Percentiles rank a stretch among this genome's conserved stretches.
These are phyloP conservation scores for Cerrena zonata DNA, from an alignment of 1,284 basidiomycete species.

Conservation along the genomic window DNA sequence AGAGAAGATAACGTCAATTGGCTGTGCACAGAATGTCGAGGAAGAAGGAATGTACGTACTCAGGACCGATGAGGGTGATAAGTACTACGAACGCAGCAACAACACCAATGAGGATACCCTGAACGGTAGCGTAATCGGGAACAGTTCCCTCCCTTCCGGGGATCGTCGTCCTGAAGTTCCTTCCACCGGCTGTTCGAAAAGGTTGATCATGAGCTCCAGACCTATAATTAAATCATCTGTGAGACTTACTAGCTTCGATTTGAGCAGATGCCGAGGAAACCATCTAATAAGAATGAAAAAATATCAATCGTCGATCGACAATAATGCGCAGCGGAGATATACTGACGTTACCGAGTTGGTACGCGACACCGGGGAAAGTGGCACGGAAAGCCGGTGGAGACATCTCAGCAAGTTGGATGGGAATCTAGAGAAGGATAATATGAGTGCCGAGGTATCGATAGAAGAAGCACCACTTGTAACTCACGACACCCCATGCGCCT, in stretches of 20 bases:
- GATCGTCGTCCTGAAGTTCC: conserved; percentile 50
- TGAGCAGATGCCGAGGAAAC: too few relatives aligned
- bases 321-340: not conserved
- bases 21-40: not conserved
- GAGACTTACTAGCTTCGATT: too few relatives aligned
- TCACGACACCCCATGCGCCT: conserved; percentile 74
- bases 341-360: conserved; percentile 74
- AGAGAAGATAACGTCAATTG: not conserved
- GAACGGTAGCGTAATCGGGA: conserved; percentile 81
- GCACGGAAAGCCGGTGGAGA: conserved; percentile 90
- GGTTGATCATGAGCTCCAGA: too few relatives aligned
- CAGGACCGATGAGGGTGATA: conserved; percentile 66
- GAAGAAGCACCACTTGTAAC: conserved; percentile 6
- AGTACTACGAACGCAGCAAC: conserved; percentile 64
- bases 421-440: conserved; percentile 43
- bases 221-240: too few relatives aligned
- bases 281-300: too few relatives aligned
- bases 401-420: conserved; percentile 85
- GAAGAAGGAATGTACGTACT: conserved; percentile 39
- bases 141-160: conserved; percentile 44
- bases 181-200: conserved; percentile 61
- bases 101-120: conserved; percentile 83
- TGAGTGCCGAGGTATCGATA: not conserved
- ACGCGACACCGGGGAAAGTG: conserved; percentile 87
- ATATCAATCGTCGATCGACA: too few relatives aligned